Evolutionary conservation across 306 rosid genomes (phyloP).

Genomic region (Fragaria iinumae): DNA sequence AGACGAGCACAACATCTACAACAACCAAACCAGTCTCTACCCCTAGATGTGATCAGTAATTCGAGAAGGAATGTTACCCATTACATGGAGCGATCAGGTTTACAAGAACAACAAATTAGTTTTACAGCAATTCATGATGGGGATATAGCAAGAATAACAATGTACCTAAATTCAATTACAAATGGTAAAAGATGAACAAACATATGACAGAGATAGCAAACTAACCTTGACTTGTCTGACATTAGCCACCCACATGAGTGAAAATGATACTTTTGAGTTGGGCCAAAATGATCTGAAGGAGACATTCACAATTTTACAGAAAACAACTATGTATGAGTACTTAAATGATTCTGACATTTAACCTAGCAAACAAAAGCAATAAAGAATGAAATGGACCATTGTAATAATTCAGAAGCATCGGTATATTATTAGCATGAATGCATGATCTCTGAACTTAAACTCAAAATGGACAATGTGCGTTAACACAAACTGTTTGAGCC

Average conservation of each 20-base stretch:
- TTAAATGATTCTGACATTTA: neutral
- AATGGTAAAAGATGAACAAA: conserved; percentile 2
- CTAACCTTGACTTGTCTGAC: conserved; percentile 12
- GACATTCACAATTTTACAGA: neutral
- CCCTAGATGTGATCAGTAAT: neutral
- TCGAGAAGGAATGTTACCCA: neutral
- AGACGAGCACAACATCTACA: neutral
- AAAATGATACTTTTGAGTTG: neutral
- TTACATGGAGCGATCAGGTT: neutral
- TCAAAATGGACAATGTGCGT: neutral
- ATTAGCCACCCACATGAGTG: conserved; percentile 19
- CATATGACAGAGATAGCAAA: conserved; percentile 16
- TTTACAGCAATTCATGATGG: neutral
- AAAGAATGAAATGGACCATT: conserved; percentile 1
- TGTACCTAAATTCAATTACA: neutral
- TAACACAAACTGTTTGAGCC: neutral
- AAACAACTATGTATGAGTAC: neutral
- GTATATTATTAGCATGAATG: neutral
- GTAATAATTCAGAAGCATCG: neutral
- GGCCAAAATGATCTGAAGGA: conserved; percentile 8
- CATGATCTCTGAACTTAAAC: neutral
- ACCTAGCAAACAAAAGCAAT: neutral
- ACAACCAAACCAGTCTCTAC: neutral
- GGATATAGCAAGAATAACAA: neutral
- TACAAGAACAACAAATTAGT: neutral